These are phyloP conservation scores for Zygotorulaspora florentina DNA, from an alignment of 805 yeast species.

Conservation along the genomic window DNA sequence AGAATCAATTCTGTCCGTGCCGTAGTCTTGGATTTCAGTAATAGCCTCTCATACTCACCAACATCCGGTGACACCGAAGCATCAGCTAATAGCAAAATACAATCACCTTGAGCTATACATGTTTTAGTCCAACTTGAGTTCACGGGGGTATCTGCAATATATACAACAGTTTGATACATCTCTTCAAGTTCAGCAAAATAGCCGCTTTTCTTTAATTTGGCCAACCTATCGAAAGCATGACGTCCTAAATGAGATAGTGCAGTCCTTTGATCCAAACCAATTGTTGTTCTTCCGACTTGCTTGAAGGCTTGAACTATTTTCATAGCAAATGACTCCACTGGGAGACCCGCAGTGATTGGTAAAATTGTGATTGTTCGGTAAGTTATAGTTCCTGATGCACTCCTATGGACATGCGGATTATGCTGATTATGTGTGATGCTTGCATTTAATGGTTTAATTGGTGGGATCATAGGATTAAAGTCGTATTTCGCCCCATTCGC, in stretches of 20 bases:
- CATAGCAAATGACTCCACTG: constrained; percentile 80
- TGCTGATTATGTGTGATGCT: constrained; percentile 13
- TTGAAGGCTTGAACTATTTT: constrained; percentile 67
- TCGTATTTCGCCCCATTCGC: constrained; percentile 27
- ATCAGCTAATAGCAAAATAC: constrained; percentile 84
- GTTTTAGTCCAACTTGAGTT: constrained; percentile 87
- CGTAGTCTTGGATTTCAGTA: constrained; percentile 71
- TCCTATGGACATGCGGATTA: constrained; percentile 14
- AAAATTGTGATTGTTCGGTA: constrained; percentile 81
- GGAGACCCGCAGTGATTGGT: constrained; percentile 77
- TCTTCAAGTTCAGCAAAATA: constrained; percentile 90
- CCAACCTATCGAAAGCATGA: constrained; percentile 87
- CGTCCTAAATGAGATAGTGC: constrained; percentile 78
- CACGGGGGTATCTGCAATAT: constrained; percentile 80
- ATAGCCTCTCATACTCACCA: constrained; percentile 80
- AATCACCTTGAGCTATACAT: constrained; percentile 92
- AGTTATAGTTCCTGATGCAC: constrained; percentile 19
- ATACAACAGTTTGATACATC: constrained; percentile 78
- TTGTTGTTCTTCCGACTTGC: constrained; percentile 66
- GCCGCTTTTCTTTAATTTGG: constrained; percentile 81
- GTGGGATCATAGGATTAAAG: constrained; percentile 32
- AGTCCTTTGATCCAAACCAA: constrained; percentile 78
- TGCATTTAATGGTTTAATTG: constrained; percentile 22
- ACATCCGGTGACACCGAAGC: constrained; percentile 66
- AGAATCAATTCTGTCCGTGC: constrained; percentile 85